phyloP scores from a whole-genome alignment of 2,329 filamentous ascomycete genomes.

The Rutstroemia sp. region DNA sequence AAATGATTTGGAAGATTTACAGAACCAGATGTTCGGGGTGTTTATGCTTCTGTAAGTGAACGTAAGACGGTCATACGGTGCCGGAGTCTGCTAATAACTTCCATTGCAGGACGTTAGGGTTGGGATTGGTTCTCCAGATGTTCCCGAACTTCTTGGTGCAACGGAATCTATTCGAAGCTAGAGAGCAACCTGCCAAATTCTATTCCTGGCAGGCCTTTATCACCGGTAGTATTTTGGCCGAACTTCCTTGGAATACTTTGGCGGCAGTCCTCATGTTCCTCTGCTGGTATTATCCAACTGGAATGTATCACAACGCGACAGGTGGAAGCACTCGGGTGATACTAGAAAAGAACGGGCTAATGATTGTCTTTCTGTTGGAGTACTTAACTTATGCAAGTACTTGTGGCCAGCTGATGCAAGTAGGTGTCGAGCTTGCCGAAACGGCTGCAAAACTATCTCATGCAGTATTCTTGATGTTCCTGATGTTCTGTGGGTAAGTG shows the following conservation, averaged over 20 bases:
- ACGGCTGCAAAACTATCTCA: constrained; percentile 71
- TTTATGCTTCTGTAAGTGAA: constrained; percentile 57
- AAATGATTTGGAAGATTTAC: constrained; percentile 52
- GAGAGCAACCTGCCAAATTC: constrained; percentile 72
- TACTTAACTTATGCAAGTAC: constrained; percentile 79
- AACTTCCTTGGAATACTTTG: constrained; percentile 73
- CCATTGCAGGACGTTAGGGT: constrained; percentile 49
- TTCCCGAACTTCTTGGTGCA: constrained; percentile 59
- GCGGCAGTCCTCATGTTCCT: constrained; percentile 72
- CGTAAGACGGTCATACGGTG: neutral
- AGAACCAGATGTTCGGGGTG: constrained; percentile 65
- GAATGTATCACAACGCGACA: constrained; percentile 63
- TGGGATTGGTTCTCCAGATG: constrained; percentile 68
- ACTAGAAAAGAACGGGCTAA: constrained; percentile 63
- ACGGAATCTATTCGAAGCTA: constrained; percentile 52
- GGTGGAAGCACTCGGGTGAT: constrained; percentile 47
- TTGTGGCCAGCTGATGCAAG: constrained; percentile 72
- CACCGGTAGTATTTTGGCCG: constrained; percentile 69
- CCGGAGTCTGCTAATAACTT: neutral
- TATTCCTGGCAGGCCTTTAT: constrained; percentile 65
- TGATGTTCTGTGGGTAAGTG: constrained; percentile 55
- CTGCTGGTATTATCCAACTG: constrained; percentile 81
- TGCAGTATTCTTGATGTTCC: constrained; percentile 62
- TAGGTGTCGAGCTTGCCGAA: constrained; percentile 67
- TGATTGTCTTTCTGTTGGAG: constrained; percentile 68